These are phyloP conservation scores for Dioscorea dumetorum DNA, from an alignment of 106 monocot genomes.

Conservation along the genomic window DNA sequence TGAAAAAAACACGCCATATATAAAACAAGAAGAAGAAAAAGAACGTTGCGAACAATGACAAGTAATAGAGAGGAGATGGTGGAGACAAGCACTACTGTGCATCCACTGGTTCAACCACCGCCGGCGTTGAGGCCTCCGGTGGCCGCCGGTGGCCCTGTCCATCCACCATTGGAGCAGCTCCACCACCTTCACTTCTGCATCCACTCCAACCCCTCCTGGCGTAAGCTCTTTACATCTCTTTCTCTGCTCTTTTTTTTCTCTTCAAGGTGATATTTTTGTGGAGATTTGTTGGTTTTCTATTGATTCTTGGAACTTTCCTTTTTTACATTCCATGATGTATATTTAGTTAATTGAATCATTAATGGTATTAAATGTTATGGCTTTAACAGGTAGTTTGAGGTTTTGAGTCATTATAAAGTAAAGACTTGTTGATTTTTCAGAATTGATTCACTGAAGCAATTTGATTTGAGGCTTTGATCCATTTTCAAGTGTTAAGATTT, in stretches of 20 bases:
- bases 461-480: too few species aligned
- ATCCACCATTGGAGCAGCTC: conserved; percentile 34
- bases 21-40: background rate
- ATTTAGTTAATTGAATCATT: background rate
- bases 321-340: background rate
- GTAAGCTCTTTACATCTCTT: conserved; percentile 24
- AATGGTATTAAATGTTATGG: background rate
- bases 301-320: background rate
- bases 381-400: too few species aligned
- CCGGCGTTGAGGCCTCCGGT: background rate
- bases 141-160: background rate
- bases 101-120: conserved; percentile 2
- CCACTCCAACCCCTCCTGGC: conserved; percentile 82
- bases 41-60: background rate
- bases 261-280: too few species aligned
- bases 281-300: background rate
- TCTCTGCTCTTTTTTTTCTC: background rate
- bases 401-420: too few species aligned
- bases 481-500: too few species aligned
- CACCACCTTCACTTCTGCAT: conserved; percentile 72
- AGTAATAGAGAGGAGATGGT: conserved; percentile 13
- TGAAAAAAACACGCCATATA: background rate
- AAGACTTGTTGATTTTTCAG: too few species aligned
- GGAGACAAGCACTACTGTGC: conserved; percentile 7
- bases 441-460: too few species aligned